Evolutionary conservation across 2,329 filamentous ascomycete species (phyloP).

Genomic region (Tolypocladium endophyticum): DNA sequence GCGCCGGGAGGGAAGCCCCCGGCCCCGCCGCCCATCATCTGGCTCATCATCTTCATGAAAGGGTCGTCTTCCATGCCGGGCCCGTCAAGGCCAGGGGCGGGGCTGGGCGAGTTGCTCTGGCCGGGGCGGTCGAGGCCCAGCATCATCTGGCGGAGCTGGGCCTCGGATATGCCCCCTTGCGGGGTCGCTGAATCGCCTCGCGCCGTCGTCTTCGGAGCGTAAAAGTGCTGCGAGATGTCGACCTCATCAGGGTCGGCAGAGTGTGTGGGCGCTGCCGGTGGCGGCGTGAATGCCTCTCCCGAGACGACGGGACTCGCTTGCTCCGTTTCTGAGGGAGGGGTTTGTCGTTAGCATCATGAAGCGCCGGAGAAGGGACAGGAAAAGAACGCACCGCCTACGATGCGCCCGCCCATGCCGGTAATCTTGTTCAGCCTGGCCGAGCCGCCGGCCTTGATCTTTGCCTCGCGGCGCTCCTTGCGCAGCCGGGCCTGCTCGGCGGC

Average conservation of each 20-base stretch:
- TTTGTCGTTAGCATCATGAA: background rate
- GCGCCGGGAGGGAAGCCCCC: slow-evolving; percentile 16
- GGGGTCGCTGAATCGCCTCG: slow-evolving; percentile 17
- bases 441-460: slow-evolving; percentile 65
- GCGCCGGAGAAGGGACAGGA: background rate
- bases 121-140: slow-evolving; percentile 39
- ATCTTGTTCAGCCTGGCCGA: slow-evolving; percentile 64
- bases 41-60: slow-evolving; percentile 59
- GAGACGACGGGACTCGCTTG: background rate
- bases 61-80: slow-evolving; percentile 20
- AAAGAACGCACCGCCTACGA: slow-evolving; percentile 18
- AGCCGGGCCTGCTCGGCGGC: slow-evolving; percentile 59
- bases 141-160: slow-evolving; percentile 56
- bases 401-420: slow-evolving; percentile 50
- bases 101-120: slow-evolving; percentile 9
- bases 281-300: background rate
- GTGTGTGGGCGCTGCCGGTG: slow-evolving; percentile 9
- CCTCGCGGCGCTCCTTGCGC: slow-evolving; percentile 69
- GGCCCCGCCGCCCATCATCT: slow-evolving; percentile 48
- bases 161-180: slow-evolving; percentile 36
- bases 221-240: slow-evolving; percentile 69
- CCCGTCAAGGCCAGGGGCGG: slow-evolving; percentile 7
- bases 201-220: slow-evolving; percentile 36
- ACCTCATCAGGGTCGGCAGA: slow-evolving; percentile 62
- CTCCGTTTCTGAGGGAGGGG: background rate